Conservation (phyloP, 352 stramenopile species). For the Phytopythium aichiense region DNA sequence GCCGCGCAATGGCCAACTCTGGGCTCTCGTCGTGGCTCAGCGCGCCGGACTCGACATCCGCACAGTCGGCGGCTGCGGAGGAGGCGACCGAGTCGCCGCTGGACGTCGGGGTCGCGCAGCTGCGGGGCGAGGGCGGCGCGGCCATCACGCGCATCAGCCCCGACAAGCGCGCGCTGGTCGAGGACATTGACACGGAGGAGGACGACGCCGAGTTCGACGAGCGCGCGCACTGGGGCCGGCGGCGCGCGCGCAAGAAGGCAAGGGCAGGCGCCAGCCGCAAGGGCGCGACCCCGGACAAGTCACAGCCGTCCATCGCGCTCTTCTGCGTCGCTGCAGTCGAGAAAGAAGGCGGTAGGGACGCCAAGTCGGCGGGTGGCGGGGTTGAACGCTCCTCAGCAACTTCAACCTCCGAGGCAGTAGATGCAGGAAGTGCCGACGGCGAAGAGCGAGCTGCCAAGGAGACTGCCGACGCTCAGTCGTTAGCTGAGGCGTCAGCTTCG, state of each 20-base stretch:
- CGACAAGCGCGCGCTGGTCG: constrained; percentile 45
- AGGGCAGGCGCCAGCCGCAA: constrained; percentile 6
- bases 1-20: constrained; percentile 23
- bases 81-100: constrained; percentile 26
- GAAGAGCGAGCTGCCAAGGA: background rate
- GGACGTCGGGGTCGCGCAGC: constrained; percentile 33
- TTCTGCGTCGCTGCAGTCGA: constrained; percentile 33
- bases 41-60: constrained; percentile 8
- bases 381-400: background rate
- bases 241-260: constrained; percentile 32
- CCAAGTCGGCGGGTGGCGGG: background rate
- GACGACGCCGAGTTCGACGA: constrained; percentile 77
- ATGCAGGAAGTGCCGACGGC: background rate
- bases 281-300: constrained; percentile 26
- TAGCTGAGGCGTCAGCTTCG: background rate
- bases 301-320: constrained; percentile 59
- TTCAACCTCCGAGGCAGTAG: background rate
- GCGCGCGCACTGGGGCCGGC: constrained; percentile 49
- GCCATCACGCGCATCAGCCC: constrained; percentile 47
- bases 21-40: constrained; percentile 40
- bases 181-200: constrained; percentile 70
- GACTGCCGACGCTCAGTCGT: background rate
- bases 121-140: constrained; percentile 28
- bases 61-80: background rate
- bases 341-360: background rate